Conservation (phyloP, 345 rosid species). For the Laguncularia racemosa region DNA sequence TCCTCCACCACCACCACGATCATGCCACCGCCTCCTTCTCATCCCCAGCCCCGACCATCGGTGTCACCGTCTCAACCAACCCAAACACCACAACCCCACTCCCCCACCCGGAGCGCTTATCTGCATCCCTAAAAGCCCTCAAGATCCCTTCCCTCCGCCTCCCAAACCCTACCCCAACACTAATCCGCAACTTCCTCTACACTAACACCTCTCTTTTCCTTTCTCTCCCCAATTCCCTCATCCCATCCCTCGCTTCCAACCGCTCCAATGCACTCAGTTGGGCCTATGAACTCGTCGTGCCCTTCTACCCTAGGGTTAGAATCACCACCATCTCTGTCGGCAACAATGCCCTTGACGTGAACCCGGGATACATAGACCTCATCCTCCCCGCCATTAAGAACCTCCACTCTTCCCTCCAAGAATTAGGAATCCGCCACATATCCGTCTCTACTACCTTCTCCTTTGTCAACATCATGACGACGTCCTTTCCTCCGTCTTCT, state of each 20-base stretch:
- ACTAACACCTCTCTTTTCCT: constrained; percentile 75
- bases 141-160: constrained; percentile 50
- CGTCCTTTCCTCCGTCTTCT: constrained; percentile 76
- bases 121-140: constrained; percentile 34
- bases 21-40: constrained; percentile 16
- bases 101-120: constrained; percentile 33
- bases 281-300: constrained; percentile 70
- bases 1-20: constrained; percentile 7
- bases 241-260: constrained; percentile 66
- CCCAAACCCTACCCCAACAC: constrained; percentile 42
- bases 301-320: constrained; percentile 70
- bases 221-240: constrained; percentile 65
- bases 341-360: constrained; percentile 40
- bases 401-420: constrained; percentile 41
- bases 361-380: constrained; percentile 33
- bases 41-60: constrained; percentile 27
- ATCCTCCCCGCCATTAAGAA: constrained; percentile 69
- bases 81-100: constrained; percentile 12
- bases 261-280: constrained; percentile 66
- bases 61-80: constrained; percentile 15
- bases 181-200: constrained; percentile 70
- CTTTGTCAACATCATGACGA: constrained; percentile 54
- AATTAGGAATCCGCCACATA: constrained; percentile 55
- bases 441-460: constrained; percentile 82
- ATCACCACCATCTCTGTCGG: constrained; percentile 81